Conservation (phyloP, 495 filamentous ascomycete genomes). For the Penicillium crystallinum region DNA sequence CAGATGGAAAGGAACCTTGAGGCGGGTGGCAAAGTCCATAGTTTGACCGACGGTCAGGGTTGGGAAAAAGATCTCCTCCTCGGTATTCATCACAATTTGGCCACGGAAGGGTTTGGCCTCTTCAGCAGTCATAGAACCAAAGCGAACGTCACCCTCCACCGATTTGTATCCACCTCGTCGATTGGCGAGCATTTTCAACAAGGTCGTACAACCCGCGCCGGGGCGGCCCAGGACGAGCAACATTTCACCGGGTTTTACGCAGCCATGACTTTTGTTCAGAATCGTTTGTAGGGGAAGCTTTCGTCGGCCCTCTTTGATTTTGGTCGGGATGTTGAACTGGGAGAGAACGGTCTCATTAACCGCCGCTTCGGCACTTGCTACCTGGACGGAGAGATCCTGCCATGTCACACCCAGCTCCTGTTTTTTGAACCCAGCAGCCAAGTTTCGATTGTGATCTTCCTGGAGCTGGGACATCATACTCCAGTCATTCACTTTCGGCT, state of each 20-base stretch:
- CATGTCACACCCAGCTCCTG: slow-evolving; percentile 54
- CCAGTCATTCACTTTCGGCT: slow-evolving; percentile 36
- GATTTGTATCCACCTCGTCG: slow-evolving; percentile 53
- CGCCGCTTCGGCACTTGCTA: slow-evolving; percentile 39
- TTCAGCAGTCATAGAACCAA: slow-evolving; percentile 50
- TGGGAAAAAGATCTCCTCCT: slow-evolving; percentile 71
- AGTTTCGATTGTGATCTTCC: slow-evolving; percentile 39
- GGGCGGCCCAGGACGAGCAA: slow-evolving; percentile 43
- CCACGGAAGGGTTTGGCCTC: slow-evolving; percentile 59
- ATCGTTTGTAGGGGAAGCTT: slow-evolving; percentile 35
- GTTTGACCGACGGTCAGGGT: slow-evolving; percentile 66
- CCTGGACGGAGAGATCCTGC: slow-evolving; percentile 43
- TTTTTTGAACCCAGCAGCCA: slow-evolving; percentile 39
- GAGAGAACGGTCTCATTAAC: slow-evolving; percentile 48
- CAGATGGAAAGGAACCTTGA: slow-evolving; percentile 34
- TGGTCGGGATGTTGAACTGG: slow-evolving; percentile 51
- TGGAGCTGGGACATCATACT: slow-evolving; percentile 43
- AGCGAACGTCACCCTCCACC: slow-evolving; percentile 52
- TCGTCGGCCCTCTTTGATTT: slow-evolving; percentile 34
- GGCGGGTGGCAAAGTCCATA: slow-evolving; percentile 56
- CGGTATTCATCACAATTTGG: slow-evolving; percentile 65
- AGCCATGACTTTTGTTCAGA: slow-evolving; percentile 39
- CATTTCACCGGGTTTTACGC: slow-evolving; percentile 52
- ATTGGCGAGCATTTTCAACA: slow-evolving; percentile 62
- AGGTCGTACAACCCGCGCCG: slow-evolving; percentile 41